These are phyloP conservation scores for Trebouxiophyceae sp. DNA, from an alignment of 163 green algal species.

Conservation along the genomic window DNA sequence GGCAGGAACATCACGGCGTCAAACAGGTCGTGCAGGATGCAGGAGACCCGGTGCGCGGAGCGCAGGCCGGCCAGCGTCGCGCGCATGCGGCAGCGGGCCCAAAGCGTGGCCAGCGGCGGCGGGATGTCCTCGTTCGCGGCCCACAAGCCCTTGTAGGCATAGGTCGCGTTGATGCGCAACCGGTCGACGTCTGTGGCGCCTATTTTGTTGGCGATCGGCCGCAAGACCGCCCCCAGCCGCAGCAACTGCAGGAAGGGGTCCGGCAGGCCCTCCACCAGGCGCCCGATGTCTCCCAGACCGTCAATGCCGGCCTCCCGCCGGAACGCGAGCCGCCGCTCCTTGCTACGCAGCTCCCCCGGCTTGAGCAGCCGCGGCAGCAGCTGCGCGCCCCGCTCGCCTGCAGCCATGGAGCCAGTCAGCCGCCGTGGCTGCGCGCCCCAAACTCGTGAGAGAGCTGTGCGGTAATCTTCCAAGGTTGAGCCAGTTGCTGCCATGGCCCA, in stretches of 20 bases:
- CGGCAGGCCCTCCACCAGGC: conserved; percentile 38
- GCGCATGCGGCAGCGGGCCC: not conserved
- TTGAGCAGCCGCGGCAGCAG: conserved; percentile 24
- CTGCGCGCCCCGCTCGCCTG: conserved; percentile 22
- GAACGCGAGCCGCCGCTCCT: conserved; percentile 15
- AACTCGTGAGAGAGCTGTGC: too few relatives aligned
- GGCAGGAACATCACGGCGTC: not conserved
- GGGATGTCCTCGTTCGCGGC: not conserved
- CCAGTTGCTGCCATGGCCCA: too few relatives aligned
- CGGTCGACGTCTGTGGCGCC: conserved; percentile 34
- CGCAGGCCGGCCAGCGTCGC: not conserved
- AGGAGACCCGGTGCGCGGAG: not conserved
- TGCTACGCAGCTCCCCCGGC: conserved; percentile 17
- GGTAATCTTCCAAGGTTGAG: too few relatives aligned
- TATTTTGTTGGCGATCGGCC: conserved; percentile 18
- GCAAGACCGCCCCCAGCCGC: conserved; percentile 42
- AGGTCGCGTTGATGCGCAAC: conserved; percentile 36
- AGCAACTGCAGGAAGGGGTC: conserved; percentile 52
- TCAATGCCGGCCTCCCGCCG: conserved; percentile 21
- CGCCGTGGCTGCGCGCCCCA: too few relatives aligned
- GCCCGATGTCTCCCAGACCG: conserved; percentile 40
- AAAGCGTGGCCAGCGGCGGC: not conserved
- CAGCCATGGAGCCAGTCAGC: conserved; percentile 9
- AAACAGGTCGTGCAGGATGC: not conserved
- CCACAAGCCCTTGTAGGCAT: not conserved